A percentile compares a stretch with the other conserved stretches of the same genome.
Evolutionary conservation across 2,329 filamentous ascomycete genomes (phyloP).

Genomic region (Rachicladosporium sp.): DNA sequence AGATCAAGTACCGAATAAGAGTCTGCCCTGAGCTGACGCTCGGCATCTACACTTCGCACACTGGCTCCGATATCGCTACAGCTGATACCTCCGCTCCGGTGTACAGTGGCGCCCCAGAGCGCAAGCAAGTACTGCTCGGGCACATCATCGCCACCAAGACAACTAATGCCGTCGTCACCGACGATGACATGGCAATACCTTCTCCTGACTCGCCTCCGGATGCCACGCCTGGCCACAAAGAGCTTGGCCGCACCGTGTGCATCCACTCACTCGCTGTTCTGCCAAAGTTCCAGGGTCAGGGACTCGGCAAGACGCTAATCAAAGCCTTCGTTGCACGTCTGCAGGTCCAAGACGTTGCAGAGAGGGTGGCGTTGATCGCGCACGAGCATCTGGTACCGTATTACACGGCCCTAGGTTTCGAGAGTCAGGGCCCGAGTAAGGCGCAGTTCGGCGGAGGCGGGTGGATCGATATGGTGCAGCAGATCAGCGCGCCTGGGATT

Average conservation of each 20-base stretch:
- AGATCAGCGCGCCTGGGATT: slow-evolving; percentile 7
- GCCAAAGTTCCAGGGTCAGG: slow-evolving; percentile 60
- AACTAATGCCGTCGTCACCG: slow-evolving; percentile 50
- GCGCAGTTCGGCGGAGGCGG: slow-evolving; percentile 64
- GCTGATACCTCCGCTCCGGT: slow-evolving; percentile 43
- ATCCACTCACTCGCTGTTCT: slow-evolving; percentile 74
- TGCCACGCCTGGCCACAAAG: slow-evolving; percentile 54
- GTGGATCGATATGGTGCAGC: slow-evolving; percentile 67
- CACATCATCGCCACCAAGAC: slow-evolving; percentile 69
- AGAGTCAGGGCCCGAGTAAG: slow-evolving; percentile 53
- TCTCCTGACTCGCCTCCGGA: slow-evolving; percentile 20
- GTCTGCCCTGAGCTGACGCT: slow-evolving; percentile 65
- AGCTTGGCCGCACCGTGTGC: slow-evolving; percentile 61
- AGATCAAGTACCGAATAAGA: slow-evolving; percentile 67
- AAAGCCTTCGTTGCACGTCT: slow-evolving; percentile 68
- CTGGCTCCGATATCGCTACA: slow-evolving; percentile 45
- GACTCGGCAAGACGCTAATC: slow-evolving; percentile 62
- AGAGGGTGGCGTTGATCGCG: slow-evolving; percentile 64
- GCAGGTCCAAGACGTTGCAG: slow-evolving; percentile 54
- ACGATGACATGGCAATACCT: slow-evolving; percentile 65
- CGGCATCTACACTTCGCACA: slow-evolving; percentile 63
- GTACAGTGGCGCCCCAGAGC: slow-evolving; percentile 45
- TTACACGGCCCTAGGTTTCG: slow-evolving; percentile 67
- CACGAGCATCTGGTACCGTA: slow-evolving; percentile 61
- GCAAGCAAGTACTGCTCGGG: slow-evolving; percentile 56